Evolutionary conservation across 2,329 filamentous ascomycete species (phyloP), one percentile per base, ranked within the genome.

Genomic region (Aspergillus puulaauensis): DNA sequence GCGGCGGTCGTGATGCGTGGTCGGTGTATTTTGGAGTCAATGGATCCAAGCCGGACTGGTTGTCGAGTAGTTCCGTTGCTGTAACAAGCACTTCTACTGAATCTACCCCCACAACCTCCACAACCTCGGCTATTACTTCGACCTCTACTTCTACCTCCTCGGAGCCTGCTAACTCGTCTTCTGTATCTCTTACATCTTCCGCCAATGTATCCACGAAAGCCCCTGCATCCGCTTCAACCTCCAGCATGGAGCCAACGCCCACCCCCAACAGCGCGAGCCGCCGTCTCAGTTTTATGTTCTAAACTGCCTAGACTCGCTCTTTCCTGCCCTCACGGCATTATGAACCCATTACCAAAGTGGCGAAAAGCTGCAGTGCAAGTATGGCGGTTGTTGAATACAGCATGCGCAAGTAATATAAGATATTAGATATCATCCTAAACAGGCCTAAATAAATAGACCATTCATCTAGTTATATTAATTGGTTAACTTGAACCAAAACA

Each of bases 371-470:
- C 23, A 2, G 23, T 7, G 23, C 23, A 24, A 3, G 21, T 44
- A 15, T 75, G 75, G 47, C 73, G 68, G n/a, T 62, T 68, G 19
- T 44, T 54, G 24, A 59, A 61, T 0, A 11, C 3, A 51, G 53
- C 27, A 31, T 31, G 3, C 11, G 9, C 27, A 2, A 11, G 27
- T 31, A 27, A 31, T 31, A 4, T 11, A 31, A 8, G 9, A 11
- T 8, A 31, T 9, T 9, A 31, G 3, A 11, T 31, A 31, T 1
- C 3, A 27, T 27, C 6, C 3, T 31, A 31, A 9, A 31, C 3
- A 1, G 9, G 8, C 9, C 19, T 3, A 19, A 19, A 19, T 19
- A 19, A 19, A 19, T 3, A 19, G 3, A 19, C 19, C 19, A 19
- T 19, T 19, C 3, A 3, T 19, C 19, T 19, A 19, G 19, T 19